These are phyloP conservation scores for Ophiosphaerella korrae DNA, from an alignment of 2,329 filamentous ascomycete genomes.

Conservation along the genomic window DNA sequence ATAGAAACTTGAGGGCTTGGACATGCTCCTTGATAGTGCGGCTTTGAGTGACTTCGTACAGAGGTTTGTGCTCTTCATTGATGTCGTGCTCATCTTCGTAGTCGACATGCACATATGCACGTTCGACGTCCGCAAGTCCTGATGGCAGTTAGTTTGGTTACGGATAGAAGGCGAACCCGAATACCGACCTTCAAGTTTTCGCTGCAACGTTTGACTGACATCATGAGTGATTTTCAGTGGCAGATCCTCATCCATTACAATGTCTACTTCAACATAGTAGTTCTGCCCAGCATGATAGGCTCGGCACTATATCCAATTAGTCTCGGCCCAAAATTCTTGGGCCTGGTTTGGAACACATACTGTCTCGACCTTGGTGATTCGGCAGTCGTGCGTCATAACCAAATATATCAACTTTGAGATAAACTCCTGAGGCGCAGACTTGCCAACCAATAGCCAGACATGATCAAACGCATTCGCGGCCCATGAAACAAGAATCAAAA, in stretches of 20 bases:
- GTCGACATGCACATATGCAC: constrained; percentile 58
- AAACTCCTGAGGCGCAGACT: constrained; percentile 63
- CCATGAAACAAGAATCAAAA: constrained; percentile 67
- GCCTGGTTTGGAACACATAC: constrained; percentile 30
- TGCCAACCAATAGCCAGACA: constrained; percentile 66
- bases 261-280: constrained; percentile 67
- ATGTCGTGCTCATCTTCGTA: constrained; percentile 50
- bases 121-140: constrained; percentile 48
- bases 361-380: constrained; percentile 63
- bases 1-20: constrained; percentile 30
- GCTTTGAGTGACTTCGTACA: constrained; percentile 41
- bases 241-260: constrained; percentile 63
- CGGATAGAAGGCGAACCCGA: neutral
- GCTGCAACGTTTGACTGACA: constrained; percentile 63
- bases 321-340: neutral
- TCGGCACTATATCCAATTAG: constrained; percentile 49
- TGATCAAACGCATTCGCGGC: constrained; percentile 65
- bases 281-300: constrained; percentile 67
- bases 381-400: constrained; percentile 59
- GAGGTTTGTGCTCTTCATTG: constrained; percentile 47
- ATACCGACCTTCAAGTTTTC: constrained; percentile 61
- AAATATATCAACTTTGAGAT: constrained; percentile 63
- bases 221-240: constrained; percentile 64
- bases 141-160: constrained; percentile 10
- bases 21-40: constrained; percentile 42